Evolutionary conservation across 2,329 filamentous ascomycete genomes (phyloP).

Genomic region (Zelopaecilomyces penicillatus): DNA sequence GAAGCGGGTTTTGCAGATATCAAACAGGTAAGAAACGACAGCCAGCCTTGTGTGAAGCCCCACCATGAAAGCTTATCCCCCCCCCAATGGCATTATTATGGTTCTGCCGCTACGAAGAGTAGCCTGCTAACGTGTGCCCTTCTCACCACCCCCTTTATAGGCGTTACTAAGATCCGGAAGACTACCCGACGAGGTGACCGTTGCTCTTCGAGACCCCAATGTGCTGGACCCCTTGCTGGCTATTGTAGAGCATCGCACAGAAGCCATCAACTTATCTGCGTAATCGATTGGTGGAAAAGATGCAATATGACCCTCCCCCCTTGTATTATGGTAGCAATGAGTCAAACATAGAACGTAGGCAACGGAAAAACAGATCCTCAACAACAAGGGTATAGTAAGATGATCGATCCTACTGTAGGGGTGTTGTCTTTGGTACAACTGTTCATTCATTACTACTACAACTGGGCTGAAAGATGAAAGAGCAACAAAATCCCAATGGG

Average conservation of each 20-base stretch:
- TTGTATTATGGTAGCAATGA: no score
- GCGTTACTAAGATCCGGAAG: conserved; percentile 40
- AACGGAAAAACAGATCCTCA: no score
- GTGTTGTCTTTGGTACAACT: no score
- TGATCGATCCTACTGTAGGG: no score
- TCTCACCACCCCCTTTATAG: conserved; percentile 21
- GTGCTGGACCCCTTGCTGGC: conserved; percentile 61
- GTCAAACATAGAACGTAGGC: no score
- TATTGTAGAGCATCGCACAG: conserved; percentile 59
- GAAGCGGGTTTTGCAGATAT: conserved; percentile 75
- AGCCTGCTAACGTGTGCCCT: not conserved
- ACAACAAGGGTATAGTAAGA: no score
- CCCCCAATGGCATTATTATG: not conserved
- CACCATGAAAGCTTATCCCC: not conserved
- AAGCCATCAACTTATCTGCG: conserved; percentile 29
- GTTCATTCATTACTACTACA: no score
- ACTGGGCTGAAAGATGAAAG: no score
- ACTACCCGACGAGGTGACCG: conserved; percentile 63
- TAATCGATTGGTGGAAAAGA: not conserved
- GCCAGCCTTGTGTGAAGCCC: no score
- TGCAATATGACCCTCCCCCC: no score
- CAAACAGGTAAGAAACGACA: conserved; percentile 44
- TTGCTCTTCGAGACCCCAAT: conserved; percentile 73
- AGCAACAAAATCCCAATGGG: no score
- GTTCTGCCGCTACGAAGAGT: not conserved